Base-by-base conservation (phyloP, 139 green algal genomes). In the Volvox africanus region DNA sequence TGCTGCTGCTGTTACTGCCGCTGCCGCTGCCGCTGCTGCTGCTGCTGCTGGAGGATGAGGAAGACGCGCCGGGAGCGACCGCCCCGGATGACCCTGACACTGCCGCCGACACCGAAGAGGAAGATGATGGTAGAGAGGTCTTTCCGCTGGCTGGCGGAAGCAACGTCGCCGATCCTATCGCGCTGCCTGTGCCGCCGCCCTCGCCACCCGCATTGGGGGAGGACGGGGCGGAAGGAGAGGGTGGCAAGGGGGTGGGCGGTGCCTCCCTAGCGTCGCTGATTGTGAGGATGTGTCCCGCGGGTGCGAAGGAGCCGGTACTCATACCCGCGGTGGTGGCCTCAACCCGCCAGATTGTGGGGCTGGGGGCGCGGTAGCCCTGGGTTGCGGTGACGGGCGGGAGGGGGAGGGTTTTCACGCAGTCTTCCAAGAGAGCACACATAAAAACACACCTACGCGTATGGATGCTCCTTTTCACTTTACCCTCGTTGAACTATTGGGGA, bases 281-380 rank as follows among this genome's bases (percentile, higher is more conserved):
- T 30, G 71, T 76, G 71, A 90, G 69, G 86, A 90, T 90, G 86
- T 90, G 86, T 5, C 86, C 86, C 20, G 86, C 71, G n/a, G 71
- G 86, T 5, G 50, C 55, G 50, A 22, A 13, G 18, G 73, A 76
- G 30, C 50, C 50, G 16, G 86, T 73, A 32, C 30, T n/a, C 50
- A 83, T 75, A 30, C 86, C 86, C 1, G 86, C 86, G 0, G 86
- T 33, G 71, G 86, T 86, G 14, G 80, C 68, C 71, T 89, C 91
- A 26, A 93, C 85, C 6, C 91, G 86, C 91, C 91, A 93, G 71
- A 93, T 87, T 30, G 24, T 68, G 28, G 61, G 19, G 20, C 20
- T 88, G 81, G 91, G 91, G 6, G 91, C 91, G 17, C 91, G 86
- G 73, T 87, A 93, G 80, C 91, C 91, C 91, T 93, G 81, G 65